phyloP scores from a whole-genome alignment of 2,329 filamentous ascomycete species.

The Phyllosticta citriasiana region DNA sequence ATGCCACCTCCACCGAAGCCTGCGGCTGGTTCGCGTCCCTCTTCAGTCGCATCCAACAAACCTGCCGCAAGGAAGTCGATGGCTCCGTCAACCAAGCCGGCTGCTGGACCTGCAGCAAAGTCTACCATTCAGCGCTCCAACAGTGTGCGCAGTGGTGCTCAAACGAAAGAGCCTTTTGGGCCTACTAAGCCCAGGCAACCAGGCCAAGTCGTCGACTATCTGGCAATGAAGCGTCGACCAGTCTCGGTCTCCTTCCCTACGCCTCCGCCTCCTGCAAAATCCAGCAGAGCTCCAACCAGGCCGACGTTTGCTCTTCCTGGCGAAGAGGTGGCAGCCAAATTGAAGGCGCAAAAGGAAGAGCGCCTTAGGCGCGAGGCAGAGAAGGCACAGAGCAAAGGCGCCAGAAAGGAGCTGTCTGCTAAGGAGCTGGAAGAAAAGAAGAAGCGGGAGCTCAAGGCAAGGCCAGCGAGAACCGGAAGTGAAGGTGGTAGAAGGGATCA shows the following conservation, averaged over 20 bases:
- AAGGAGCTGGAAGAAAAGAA: constrained; percentile 21
- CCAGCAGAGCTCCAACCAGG: constrained; percentile 39
- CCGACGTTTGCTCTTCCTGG: constrained; percentile 44
- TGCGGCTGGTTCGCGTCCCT: background rate
- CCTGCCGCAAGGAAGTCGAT: background rate
- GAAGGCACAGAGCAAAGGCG: constrained; percentile 3
- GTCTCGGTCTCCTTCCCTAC: constrained; percentile 39
- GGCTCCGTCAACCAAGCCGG: background rate
- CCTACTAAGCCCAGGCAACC: constrained; percentile 1
- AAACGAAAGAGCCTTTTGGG: background rate
- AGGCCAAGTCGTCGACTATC: constrained; percentile 19
- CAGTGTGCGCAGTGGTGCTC: constrained; percentile 3
- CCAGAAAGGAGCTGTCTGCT: background rate
- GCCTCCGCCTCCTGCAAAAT: constrained; percentile 38
- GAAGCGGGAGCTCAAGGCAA: constrained; percentile 36
- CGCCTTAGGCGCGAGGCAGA: constrained; percentile 28
- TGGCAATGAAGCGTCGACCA: constrained; percentile 36
- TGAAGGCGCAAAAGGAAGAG: constrained; percentile 42
- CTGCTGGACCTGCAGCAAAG: background rate
- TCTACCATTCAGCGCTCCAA: background rate
- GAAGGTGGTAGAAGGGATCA: background rate
- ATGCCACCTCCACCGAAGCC: background rate
- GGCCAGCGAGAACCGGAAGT: constrained; percentile 26
- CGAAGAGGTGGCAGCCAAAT: constrained; percentile 42
- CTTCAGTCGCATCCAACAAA: background rate